Evolutionary conservation across 2,329 filamentous ascomycete genomes (phyloP), one percentile per base, ranked within the genome.

Genomic region (Neoarthrinium moseri): DNA sequence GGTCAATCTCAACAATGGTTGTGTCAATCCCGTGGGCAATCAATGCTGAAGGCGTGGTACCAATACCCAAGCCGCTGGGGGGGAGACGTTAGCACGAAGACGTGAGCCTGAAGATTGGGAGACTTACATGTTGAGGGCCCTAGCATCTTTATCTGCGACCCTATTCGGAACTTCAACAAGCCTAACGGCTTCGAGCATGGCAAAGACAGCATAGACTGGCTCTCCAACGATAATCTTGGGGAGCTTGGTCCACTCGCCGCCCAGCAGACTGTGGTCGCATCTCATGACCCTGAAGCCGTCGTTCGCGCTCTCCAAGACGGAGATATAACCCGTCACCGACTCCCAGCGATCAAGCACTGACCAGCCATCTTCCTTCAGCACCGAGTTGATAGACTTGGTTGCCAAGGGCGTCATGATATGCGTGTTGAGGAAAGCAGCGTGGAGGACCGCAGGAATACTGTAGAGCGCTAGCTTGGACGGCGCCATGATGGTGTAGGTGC

Each of bases 141-240:
- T 87, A 36, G 88, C 87, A 48, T 88, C 71, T n/a, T 68, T 68
- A 55, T 91, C 87, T 2, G 69, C 69, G 42, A 73, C 67, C 12
- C 66, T 69, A 23, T 76, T 71, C 4, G 74, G 67, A 1, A 73
- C 73, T 55, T 94, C 75, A 20, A 96, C 76, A 24, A 99, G 77
- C 18, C 94, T 81, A 6, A 97, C 86, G 4, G 92, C 90, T 65
- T 99, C 94, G 1, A 99, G 80, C 78, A 96, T 95, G 21, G 89
- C 86, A 64, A 99, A 99, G n/a, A 97, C 87, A 8, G 89, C 86
- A 62, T 97, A 99, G 46, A 99, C 89, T 1, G 92, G 90, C 67
- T 99, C 94, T 10, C 82, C 80, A 15, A 90, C 77, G 51, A 61
- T 70, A 41, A 68, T 74, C 49, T 63, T 84, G 66, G 58, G 66